A percentile compares a stretch with the other conserved stretches of the same genome.
phyloP scores from a whole-genome alignment of 2,329 filamentous ascomycete species.

The Colletotrichum sidae region DNA sequence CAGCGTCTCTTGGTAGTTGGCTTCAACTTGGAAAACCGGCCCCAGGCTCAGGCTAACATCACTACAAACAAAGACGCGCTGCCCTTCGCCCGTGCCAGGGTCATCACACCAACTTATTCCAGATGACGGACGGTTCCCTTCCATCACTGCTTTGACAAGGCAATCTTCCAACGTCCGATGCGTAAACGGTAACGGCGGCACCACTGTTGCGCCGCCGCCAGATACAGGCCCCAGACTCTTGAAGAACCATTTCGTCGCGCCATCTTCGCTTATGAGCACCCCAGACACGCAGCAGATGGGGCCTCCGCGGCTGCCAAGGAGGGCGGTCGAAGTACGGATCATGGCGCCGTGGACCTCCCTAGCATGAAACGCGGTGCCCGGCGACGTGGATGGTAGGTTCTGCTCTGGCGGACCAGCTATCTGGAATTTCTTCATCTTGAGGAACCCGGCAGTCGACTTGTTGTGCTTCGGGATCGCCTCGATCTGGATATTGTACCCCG shows the following conservation, averaged over 20 bases:
- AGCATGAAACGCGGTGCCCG: not conserved
- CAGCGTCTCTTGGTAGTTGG: no score
- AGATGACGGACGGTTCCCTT: no score
- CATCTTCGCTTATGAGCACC: not conserved
- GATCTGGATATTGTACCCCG: not conserved
- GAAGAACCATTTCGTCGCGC: slow-evolving; percentile 7
- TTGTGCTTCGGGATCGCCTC: slow-evolving; percentile 24
- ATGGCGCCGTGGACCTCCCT: slow-evolving; percentile 12
- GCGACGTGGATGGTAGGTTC: not conserved
- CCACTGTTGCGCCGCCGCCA: accelerated
- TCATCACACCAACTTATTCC: no score
- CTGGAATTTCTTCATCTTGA: slow-evolving; percentile 12
- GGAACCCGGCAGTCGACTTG: slow-evolving; percentile 18
- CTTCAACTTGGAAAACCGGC: no score
- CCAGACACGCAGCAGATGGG: slow-evolving; percentile 2
- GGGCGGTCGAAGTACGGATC: slow-evolving; percentile 1
- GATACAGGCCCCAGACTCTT: accelerated
- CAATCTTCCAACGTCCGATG: not conserved
- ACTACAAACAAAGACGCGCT: no score
- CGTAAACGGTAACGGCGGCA: not conserved
- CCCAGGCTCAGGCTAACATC: no score
- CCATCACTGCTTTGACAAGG: no score
- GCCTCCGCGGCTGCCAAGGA: not conserved
- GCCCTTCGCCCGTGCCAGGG: no score
- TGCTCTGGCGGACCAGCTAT: not conserved